Base-by-base conservation (phyloP, 2,329 filamentous ascomycete genomes). In the Westerdykella aurantiaca region DNA sequence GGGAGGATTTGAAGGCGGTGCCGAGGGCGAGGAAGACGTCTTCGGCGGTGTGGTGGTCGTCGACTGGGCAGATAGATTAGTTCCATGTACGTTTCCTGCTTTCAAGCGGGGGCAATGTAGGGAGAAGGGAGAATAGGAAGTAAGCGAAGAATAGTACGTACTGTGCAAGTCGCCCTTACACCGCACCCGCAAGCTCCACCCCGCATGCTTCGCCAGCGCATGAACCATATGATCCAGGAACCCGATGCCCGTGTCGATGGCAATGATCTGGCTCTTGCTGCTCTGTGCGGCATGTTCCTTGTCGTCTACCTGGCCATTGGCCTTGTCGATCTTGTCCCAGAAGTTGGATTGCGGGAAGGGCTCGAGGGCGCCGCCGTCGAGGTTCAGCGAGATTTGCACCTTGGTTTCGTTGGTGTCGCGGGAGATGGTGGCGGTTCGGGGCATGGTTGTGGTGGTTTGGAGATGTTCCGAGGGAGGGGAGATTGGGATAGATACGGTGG, bases 211-310 rank as follows among this genome's bases (percentile, higher is more conserved):
- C 40, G 93, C 87, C 43, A 97, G 78, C 5, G 93, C 93, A 70
- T 98, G 93, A 40, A 97, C 79, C 91, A 98, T 97, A 75, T 98
- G 93, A 73, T 98, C 93, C 44, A 98, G 77, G 71, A 98, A 98
- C 47, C 93, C 93, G 68, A 98, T 95, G 52, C 93, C 93, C 0
- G 91, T 95, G 76, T 88, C 83, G 54, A 97, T 78, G 63, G 81
- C 81, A 65, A 97, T 96, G 48, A 81, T 82, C 70, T 97, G 93
- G 34, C 83, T 86, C 55, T 85, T 82, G 56, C 86, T 91, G 52
- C 82, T 75, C 70, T 98, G 91, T 1, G 84, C 83, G 23, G 93
- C 91, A 67, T 98, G 93, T 44, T 76, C 75, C 47, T 79, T 79
- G 42, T 69, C 63, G 18, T 57, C 41, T 40, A 58, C 58, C 35